These are phyloP conservation scores for Mycena maculata DNA, from an alignment of 768 basidiomycete species.

Conservation along the genomic window DNA sequence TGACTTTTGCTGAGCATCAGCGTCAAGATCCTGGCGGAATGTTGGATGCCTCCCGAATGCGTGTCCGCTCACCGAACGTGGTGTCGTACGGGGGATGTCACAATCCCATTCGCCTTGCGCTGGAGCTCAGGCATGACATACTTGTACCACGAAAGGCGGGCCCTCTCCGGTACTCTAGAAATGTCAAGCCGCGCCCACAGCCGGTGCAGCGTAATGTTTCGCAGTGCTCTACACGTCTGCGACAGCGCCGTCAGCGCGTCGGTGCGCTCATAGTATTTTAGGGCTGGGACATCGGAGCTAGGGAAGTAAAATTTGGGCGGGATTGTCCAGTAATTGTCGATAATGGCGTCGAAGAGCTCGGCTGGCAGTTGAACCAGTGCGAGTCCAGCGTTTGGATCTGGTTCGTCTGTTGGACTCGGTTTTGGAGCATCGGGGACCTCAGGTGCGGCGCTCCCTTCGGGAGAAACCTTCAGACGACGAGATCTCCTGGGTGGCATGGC, in stretches of 20 bases:
- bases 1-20: slow-evolving; percentile 15
- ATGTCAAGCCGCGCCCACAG: slow-evolving; percentile 28
- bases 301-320: slow-evolving; percentile 17
- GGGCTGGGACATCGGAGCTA: background rate
- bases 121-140: slow-evolving; percentile 22
- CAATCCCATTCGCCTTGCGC: slow-evolving; percentile 23
- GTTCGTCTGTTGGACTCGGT: background rate
- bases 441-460: background rate
- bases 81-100: slow-evolving; percentile 15
- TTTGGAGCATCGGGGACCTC: background rate
- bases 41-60: background rate
- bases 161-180: slow-evolving; percentile 17
- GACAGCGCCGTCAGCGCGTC: slow-evolving; percentile 29
- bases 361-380: slow-evolving; percentile 18
- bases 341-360: slow-evolving; percentile 33
- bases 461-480: background rate
- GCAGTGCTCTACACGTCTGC: slow-evolving; percentile 24
- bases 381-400: slow-evolving; percentile 8
- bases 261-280: slow-evolving; percentile 26
- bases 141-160: slow-evolving; percentile 8
- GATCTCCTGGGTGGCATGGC: slow-evolving; percentile 11
- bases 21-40: slow-evolving; percentile 17
- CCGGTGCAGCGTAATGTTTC: slow-evolving; percentile 18
- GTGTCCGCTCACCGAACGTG: slow-evolving; percentile 20
- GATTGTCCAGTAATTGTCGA: slow-evolving; percentile 20